A percentile compares a stretch with the other conserved stretches of the same genome.
These are phyloP conservation scores for Candida multigemmis DNA, from an alignment of 805 yeast genomes.

Conservation along the genomic window DNA sequence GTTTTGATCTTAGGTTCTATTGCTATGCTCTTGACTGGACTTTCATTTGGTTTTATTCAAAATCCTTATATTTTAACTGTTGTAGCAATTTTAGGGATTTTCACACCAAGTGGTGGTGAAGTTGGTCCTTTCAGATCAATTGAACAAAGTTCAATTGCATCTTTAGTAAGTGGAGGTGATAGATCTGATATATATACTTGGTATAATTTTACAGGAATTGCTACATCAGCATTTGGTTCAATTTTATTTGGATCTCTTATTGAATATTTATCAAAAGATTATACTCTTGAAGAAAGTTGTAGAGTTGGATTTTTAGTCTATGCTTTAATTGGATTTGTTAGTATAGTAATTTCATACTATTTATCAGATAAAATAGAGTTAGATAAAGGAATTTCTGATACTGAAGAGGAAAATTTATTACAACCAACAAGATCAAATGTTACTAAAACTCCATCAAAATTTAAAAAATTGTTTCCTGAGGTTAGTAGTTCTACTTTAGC, in stretches of 20 bases:
- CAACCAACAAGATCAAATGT: conserved; percentile 1
- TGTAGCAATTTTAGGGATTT: conserved; percentile 39
- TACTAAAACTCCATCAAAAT: conserved; percentile 1
- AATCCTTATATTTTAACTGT: conserved; percentile 24
- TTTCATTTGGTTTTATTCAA: conserved; percentile 23
- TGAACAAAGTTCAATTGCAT: conserved; percentile 47
- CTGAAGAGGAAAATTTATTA: conserved; percentile 1
- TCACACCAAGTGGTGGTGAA: conserved; percentile 52
- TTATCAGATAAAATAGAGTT: conserved; percentile 12
- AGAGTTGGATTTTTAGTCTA: conserved; percentile 17
- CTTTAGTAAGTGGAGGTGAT: conserved; percentile 28
- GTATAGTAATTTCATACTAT: conserved; percentile 8
- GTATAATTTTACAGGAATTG: conserved; percentile 42
- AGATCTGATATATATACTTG: conserved; percentile 51
- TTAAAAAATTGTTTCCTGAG: conserved; percentile 10
- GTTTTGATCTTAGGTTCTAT: conserved; percentile 30
- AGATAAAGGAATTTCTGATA: conserved; percentile 3
- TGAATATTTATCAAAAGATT: conserved; percentile 9
- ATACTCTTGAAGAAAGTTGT: conserved; percentile 15
- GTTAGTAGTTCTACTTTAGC: conserved; percentile 9
- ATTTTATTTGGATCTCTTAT: conserved; percentile 26
- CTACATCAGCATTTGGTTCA: conserved; percentile 40
- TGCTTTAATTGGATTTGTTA: conserved; percentile 11
- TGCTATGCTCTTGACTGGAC: conserved; percentile 35
- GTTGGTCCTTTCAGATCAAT: conserved; percentile 51